phyloP scores from a whole-genome alignment of 2,329 filamentous ascomycete genomes.

The Cordyceps tenuipes region DNA sequence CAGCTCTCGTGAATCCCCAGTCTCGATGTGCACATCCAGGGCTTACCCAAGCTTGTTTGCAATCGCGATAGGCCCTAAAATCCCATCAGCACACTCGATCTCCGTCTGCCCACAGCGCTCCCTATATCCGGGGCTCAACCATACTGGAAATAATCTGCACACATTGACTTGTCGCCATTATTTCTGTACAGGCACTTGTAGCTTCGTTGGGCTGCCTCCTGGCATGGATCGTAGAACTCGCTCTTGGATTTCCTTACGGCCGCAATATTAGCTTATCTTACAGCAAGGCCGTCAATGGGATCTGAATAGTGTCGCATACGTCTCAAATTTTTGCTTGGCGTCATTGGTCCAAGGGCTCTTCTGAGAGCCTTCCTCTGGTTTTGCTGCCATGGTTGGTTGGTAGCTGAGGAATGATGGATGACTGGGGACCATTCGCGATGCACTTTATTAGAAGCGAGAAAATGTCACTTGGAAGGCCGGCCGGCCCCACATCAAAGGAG shows the following conservation, averaged over 20 bases:
- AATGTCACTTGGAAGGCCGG: not conserved
- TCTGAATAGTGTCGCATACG: slow-evolving; percentile 32
- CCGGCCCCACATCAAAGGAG: not conserved
- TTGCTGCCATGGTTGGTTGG: slow-evolving; percentile 13
- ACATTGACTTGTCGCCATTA: slow-evolving; percentile 79
- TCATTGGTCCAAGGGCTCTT: slow-evolving; percentile 47
- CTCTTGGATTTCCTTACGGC: slow-evolving; percentile 68
- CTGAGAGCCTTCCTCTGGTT: slow-evolving; percentile 10
- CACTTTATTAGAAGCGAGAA: not conserved
- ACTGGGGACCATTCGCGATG: not conserved
- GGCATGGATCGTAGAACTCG: slow-evolving; percentile 91
- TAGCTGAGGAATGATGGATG: not conserved
- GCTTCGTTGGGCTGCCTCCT: slow-evolving; percentile 79
- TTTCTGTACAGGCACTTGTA: slow-evolving; percentile 86
- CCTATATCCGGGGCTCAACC: slow-evolving; percentile 24
- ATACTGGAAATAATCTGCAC: slow-evolving; percentile 90
- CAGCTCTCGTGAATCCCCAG: not conserved
- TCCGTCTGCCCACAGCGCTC: not conserved
- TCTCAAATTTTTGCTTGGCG: slow-evolving; percentile 55
- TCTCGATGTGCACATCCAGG: not conserved
- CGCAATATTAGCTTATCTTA: not conserved
- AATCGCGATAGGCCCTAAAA: slow-evolving; percentile 78
- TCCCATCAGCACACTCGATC: slow-evolving; percentile 15
- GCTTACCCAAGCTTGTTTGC: slow-evolving; percentile 87
- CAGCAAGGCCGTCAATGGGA: not conserved